Base-by-base conservation (phyloP, 2,329 filamentous ascomycete species). In the Xylariaceae sp. region DNA sequence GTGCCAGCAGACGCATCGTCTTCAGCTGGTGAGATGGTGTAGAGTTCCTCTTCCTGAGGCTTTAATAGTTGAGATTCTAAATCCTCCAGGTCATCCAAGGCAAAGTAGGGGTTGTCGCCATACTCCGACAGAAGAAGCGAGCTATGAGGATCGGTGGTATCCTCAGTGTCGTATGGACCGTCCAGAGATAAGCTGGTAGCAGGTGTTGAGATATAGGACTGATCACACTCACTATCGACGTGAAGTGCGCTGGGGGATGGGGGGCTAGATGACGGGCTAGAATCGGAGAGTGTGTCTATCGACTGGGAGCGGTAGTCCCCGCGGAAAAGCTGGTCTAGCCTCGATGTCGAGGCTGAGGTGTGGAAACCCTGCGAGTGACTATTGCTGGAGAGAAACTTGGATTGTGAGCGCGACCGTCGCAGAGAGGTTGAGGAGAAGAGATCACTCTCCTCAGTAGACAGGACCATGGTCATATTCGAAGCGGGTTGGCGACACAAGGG, bases 171-270 rank as follows among this genome's bases (percentile, higher is more conserved):
- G 67, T 77, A 81, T 60, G 82, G 81, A 51, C 80, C 82, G 57
- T 82, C 80, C 57, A 88, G 74, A 10, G 85, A 88, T 57, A 87
- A 73, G 65, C 82, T 87, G 66, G 84, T 86, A 15, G 82, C 80
- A 3, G 85, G 82, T 2, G 85, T 88, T 1, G 86, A 88, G 23
- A 79, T 77, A 69, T 80, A 83, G 1, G 85, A 87, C 3, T 80
- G 79, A 58, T 80, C 76, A 18, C 75, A 56, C 51, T 64, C 85
- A 71, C 75, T 83, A 63, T 83, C 82, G 57, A 75, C 75, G 57
- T 80, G 78, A 42, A 78, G 62, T 11, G 79, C 78, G 56, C 76
- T 77, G 30, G 84, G 83, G 37, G 83, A 85, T 0, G 83, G 83
- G n/a, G 81, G 77, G 2, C 77, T 73, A 2, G 83, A 84, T 2